Evolutionary conservation across 2,329 filamentous ascomycete genomes (phyloP), one percentile per base, ranked within the genome.

Genomic region (Aspergillus udagawae): DNA sequence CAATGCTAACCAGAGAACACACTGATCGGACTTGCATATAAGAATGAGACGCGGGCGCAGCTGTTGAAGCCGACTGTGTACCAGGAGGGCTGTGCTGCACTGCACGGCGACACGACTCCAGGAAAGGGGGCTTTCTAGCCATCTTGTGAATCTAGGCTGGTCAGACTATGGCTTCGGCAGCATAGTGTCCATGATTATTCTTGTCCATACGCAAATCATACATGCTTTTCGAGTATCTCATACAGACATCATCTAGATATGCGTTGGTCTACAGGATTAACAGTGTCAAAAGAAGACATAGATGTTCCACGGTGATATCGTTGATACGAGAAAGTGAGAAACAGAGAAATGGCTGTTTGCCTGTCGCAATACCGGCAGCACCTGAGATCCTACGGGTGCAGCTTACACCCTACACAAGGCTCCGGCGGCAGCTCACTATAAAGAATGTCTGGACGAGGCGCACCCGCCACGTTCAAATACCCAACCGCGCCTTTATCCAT

Each of bases 401-500:
- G 45, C 62, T 72, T 71, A 58, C 70, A 71, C 10, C 69, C 70
- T 12, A 67, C 63, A 53, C 70, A 72, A 4, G 70, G 68, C 7
- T 57, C 63, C 4, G 69, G 66, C 7, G 65, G 65, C 51, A 65
- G 53, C 3, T 56, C 28, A 41, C 70, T 69, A 44, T 61, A 49
- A 28, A 70, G 70, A 5, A 72, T 56, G 29, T 70, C 67, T 2
- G 66, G 68, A 20, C 63, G 60, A 10, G 59, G 63, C 21, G 65
- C 58, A 2, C 71, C 70, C 8, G 70, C 63, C 25, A 73, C 71
- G 58, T 73, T 73, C 56, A 73, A 57, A 52, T 67, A 73, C 1
- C 70, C 70, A n/a, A 72, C 69, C 1, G 66, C 69, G 1, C 71
- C 71, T 53, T 73, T 73, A 47, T 73, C 71, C 42, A 73, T 51